A percentile compares a stretch with the other conserved stretches of the same genome.
Evolutionary conservation across 2,329 filamentous ascomycete species (phyloP).

Genomic region (Gremmenia infestans): DNA sequence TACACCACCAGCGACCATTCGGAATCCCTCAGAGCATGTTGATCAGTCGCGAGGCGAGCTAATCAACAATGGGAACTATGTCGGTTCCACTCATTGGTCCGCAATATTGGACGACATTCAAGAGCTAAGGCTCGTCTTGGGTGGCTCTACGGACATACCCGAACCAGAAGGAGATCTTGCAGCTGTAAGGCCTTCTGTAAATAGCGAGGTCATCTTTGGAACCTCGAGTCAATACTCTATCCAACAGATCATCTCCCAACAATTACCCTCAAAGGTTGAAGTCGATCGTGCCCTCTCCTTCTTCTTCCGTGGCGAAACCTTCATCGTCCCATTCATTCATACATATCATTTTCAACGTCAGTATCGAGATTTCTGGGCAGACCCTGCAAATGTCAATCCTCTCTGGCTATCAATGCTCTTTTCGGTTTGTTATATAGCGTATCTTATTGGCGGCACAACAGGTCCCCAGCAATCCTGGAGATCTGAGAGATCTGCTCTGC

Average conservation of each 20-base stretch:
- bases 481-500: background rate
- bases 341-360: constrained; percentile 20
- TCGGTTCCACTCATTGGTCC: constrained; percentile 22
- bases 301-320: constrained; percentile 17
- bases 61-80: constrained; percentile 2
- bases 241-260: constrained; percentile 13
- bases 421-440: constrained; percentile 18
- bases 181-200: background rate
- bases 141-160: background rate
- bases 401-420: constrained; percentile 26
- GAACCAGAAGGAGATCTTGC: background rate
- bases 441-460: constrained; percentile 2
- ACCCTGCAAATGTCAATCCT: constrained; percentile 9
- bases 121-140: constrained; percentile 13
- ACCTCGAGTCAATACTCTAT: constrained; percentile 7
- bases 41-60: background rate
- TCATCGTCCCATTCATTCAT: constrained; percentile 20
- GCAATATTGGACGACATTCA: constrained; percentile 23
- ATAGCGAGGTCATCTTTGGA: constrained; percentile 16
- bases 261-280: constrained; percentile 17
- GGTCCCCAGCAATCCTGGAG: background rate
- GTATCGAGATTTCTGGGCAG: constrained; percentile 20
- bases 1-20: background rate
- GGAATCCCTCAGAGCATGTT: background rate
- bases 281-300: constrained; percentile 17